Base-by-base conservation (phyloP, 2,329 filamentous ascomycete genomes). In the Teratosphaeria nubilosa region DNA sequence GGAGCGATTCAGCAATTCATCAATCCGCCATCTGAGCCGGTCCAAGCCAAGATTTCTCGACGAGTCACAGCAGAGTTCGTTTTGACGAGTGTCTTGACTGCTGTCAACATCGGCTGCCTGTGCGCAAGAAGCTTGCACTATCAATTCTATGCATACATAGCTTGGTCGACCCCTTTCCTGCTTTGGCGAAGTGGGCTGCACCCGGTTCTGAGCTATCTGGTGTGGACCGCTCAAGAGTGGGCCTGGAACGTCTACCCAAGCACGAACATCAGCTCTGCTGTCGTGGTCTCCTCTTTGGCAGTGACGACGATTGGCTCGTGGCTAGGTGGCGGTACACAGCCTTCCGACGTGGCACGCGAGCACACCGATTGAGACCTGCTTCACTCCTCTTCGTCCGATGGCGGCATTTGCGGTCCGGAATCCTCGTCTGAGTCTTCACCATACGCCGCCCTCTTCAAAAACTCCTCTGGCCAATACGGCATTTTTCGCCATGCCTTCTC, bases 191-290 rank as follows among this genome's bases (percentile, higher is more conserved):
- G 86, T 57, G 85, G 86, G 1, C 76, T 85, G 60, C 85, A 87
- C 66, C 86, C 87, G 0, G 69, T 86, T 11, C 67, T 87, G 32
- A 82, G 90, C 64, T 86, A 86, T 67, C 75, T 74, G 3, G 73
- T 91, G 10, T 96, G 89, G 87, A 81, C 78, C 2, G 78, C 83
- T 59, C 91, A 96, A 73, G 91, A 96, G 73, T 91, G 87, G 86
- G 90, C 88, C 13, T 96, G 91, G 91, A 95, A 96, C 66, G 84
- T 91, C 10, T 96, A 88, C 70, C 91, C 91, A n/a, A 95, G 90
- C 70, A 87, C 86, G 34, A 73, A 78, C 57, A 63, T 70, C 37
- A 88, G 86, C 71, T 88, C 86, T 5, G 72, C 75, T 62, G 76
- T 80, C 5, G 91, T 91, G 9, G 88, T 99, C 14, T 79, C 79